Evolutionary conservation across 2,329 filamentous ascomycete species (phyloP), one percentile per base, ranked within the genome.

Genomic region (Polytolypa hystricis): DNA sequence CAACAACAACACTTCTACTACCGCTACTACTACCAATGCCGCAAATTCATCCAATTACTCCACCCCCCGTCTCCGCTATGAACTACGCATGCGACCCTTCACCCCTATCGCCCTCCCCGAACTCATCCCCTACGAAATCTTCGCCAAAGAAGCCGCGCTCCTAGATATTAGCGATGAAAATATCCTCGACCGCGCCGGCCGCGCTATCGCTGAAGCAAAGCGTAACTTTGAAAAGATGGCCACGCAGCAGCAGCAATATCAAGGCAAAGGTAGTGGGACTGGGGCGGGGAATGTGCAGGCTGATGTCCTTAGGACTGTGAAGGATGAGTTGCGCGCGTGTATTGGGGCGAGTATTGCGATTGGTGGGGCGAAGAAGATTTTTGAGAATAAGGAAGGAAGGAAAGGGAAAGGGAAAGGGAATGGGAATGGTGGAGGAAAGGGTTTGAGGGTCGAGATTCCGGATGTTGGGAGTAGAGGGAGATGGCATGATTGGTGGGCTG

Each of bases 21-120:
- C 1, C 9, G 2, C 21, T n/a, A 23, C 33, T 15, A 4, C 33
- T 4, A 8, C 15, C 7, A 5, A 12, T 9, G 18, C 12, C 6
- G 5, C 20, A 11, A 14, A 32, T 12, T 37, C 48, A 8, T 48
- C 58, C 18, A 77, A 80, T 0, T 93, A 86, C 54, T 74, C 77
- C 39, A 73, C 71, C 11, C 73, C 81, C 39, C 60, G 67, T 20
- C 63, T 86, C 4, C 77, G 84, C 9, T 87, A 91, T 55, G 81
- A 91, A 46, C 63, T 93, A 7, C 81, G 87, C 40, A 91, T 93
- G 84, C 83, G 81, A 50, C 84, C 85, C 0, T 94, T 93, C 51
- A 66, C 79, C 1, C 56, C 65, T 5, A 71, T 93, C 38, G 70
- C 73, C 7, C 67, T 84, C 2, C 82, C 84, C 0, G 71, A 76